Evolutionary conservation across 192 early-diverging fungal species (phyloP), one percentile per base, ranked within the genome.

Genomic region (Entomortierella lignicola): DNA sequence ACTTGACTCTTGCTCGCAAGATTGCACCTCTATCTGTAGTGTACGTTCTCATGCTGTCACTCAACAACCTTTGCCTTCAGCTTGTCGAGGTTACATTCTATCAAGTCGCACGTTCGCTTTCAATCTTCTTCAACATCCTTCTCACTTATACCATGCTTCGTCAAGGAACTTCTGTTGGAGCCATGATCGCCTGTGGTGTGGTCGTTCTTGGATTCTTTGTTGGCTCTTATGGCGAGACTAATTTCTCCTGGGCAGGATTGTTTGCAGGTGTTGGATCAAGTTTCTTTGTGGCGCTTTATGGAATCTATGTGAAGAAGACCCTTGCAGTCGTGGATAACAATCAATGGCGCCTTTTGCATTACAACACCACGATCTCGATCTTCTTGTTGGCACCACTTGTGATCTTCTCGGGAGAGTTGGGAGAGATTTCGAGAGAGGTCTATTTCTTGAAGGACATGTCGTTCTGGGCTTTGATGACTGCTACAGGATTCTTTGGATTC

Each of bases 41-140:
- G 1, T 91, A 91, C 63, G 89, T 91, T 27, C 81, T 87, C 55
- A 91, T 91, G 90, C 52, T 91, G 77, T 82, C 89, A 4, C 74
- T 91, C 39, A 91, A 91, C 71, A 91, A 91, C 60, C 63, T 91
- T 27, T 91, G 90, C 61, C 74, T 91, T 10, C 83, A 86, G 60
- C 86, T 85, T 54, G 90, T 91, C 25, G 89, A 91, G 67, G 89
- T 91, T 18, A 90, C 90, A 10, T 91, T 90, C 71, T 91, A 91
- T 66, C 90, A 91, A 80, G 88, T 90, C 31, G 90, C 90, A 11
- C 80, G 90, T 21, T 91, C 90, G 20, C 71, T 91, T 30, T 89
- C 90, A 25, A 91, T 91, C 70, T 77, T 88, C 61, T 91, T 91
- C 72, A 90, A 90, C 51, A 91, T 91, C 42, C 21, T 90, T n/a